Evolutionary conservation across 495 filamentous ascomycete genomes (phyloP).

Genomic region (Physcia stellaris): DNA sequence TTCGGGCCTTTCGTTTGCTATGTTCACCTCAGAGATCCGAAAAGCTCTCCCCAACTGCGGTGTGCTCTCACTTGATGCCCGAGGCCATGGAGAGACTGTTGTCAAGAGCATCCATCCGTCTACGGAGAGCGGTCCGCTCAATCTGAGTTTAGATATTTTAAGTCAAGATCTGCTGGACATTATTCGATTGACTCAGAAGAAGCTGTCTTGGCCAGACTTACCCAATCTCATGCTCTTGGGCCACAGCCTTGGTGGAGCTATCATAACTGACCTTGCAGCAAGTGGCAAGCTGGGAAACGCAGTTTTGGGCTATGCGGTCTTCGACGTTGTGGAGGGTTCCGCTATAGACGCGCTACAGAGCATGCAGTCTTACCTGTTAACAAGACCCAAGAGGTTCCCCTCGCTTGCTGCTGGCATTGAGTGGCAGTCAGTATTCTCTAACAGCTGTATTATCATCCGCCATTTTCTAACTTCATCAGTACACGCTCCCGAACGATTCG

Average conservation of each 20-base stretch:
- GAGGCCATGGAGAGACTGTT: conserved; percentile 70
- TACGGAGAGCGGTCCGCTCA: conserved; percentile 25
- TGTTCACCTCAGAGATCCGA: conserved; percentile 62
- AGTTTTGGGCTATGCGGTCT: conserved; percentile 73
- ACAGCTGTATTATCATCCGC: no score
- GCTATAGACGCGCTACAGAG: conserved; percentile 86
- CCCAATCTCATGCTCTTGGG: conserved; percentile 75
- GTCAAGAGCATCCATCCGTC: conserved; percentile 16
- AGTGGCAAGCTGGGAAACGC: conserved; percentile 46
- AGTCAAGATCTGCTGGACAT: conserved; percentile 59
- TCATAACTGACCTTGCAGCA: conserved; percentile 73
- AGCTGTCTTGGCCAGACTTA: conserved; percentile 56
- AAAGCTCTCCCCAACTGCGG: conserved; percentile 70
- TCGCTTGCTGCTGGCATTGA: conserved; percentile 68
- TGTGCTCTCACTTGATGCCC: conserved; percentile 69
- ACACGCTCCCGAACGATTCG: conserved; percentile 79
- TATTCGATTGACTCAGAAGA: conserved; percentile 44
- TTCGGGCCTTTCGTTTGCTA: conserved; percentile 74
- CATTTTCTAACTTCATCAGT: conserved; percentile 19
- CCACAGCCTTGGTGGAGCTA: conserved; percentile 92
- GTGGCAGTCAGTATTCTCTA: conserved; percentile 61
- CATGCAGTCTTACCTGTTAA: conserved; percentile 85
- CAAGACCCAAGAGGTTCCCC: conserved; percentile 64
- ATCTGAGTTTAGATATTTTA: conserved; percentile 56
- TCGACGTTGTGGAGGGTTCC: conserved; percentile 86